Evolutionary conservation across 2,329 filamentous ascomycete genomes (phyloP).

Genomic region (Cladosporium austrohemisphaericum): DNA sequence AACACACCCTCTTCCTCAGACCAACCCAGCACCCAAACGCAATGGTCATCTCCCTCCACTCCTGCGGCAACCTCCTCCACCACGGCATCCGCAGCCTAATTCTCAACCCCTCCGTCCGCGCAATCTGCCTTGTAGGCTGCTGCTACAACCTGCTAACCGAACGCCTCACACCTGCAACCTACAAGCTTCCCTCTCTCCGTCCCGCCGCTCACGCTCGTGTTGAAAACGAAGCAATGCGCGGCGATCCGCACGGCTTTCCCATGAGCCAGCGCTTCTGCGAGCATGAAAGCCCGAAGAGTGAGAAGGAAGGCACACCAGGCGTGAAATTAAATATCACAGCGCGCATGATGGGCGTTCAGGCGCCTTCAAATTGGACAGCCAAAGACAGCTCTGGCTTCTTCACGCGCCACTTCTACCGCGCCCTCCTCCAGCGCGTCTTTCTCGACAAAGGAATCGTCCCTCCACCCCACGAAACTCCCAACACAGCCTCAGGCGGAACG

Average conservation of each 20-base stretch:
- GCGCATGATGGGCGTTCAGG: slow-evolving; percentile 97
- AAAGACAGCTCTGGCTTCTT: slow-evolving; percentile 84
- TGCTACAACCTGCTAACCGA: slow-evolving; percentile 97
- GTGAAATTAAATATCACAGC: slow-evolving; percentile 91
- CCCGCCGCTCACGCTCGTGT: slow-evolving; percentile 66
- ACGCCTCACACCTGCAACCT: slow-evolving; percentile 77
- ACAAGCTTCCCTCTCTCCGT: slow-evolving; percentile 75
- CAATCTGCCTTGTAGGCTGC: slow-evolving; percentile 94
- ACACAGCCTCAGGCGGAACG: slow-evolving; percentile 44
- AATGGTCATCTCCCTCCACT: slow-evolving; percentile 93
- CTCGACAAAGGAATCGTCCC: slow-evolving; percentile 75
- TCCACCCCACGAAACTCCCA: slow-evolving; percentile 40
- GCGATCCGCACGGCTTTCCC: slow-evolving; percentile 88
- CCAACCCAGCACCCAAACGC: slow-evolving; percentile 39
- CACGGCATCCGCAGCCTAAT: slow-evolving; percentile 84
- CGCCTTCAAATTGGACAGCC: slow-evolving; percentile 84
- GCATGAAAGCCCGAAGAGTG: slow-evolving; percentile 35
- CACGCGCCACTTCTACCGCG: slow-evolving; percentile 86
- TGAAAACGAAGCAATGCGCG: slow-evolving; percentile 50
- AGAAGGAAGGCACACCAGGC: slow-evolving; percentile 40
- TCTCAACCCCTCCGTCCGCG: slow-evolving; percentile 76
- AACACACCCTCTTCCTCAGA: slow-evolving; percentile 15
- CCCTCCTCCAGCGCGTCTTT: slow-evolving; percentile 86
- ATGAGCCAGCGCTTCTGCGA: slow-evolving; percentile 72
- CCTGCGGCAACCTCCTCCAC: slow-evolving; percentile 95